Evolutionary conservation across 2,329 filamentous ascomycete genomes (phyloP).

Genomic region (Talaromyces sp.): DNA sequence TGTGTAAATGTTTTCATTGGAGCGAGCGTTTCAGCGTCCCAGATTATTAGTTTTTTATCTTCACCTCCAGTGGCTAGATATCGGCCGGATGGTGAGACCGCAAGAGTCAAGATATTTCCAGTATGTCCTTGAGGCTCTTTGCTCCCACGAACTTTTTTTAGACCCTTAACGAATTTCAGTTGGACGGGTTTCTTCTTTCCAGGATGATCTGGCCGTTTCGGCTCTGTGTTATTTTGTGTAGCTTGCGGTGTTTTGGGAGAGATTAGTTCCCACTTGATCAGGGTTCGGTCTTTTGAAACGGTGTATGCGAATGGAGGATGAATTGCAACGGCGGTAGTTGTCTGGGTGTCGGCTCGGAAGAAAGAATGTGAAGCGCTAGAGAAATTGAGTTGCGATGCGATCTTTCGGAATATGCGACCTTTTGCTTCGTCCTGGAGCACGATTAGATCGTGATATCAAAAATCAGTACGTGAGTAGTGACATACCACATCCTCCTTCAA

Average conservation of each 20-base stretch:
- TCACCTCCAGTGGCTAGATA: conserved; percentile 86
- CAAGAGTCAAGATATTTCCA: conserved; percentile 74
- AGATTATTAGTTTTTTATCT: conserved; percentile 81
- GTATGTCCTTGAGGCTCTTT: conserved; percentile 67
- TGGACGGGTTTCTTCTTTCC: conserved; percentile 45
- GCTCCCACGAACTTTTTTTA: conserved; percentile 40
- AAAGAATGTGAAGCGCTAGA: conserved; percentile 63
- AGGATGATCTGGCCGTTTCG: conserved; percentile 62
- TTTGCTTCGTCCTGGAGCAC: conserved; percentile 69
- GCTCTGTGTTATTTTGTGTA: conserved; percentile 50
- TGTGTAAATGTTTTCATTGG: conserved; percentile 83
- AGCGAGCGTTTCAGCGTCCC: conserved; percentile 75
- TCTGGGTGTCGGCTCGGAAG: conserved; percentile 73
- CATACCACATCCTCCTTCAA: conserved; percentile 79
- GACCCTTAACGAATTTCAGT: conserved; percentile 47
- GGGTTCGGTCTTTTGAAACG: conserved; percentile 74
- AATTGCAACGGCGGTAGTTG: conserved; percentile 75
- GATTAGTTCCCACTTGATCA: conserved; percentile 87
- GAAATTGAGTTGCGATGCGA: conserved; percentile 72
- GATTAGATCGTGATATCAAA: background rate
- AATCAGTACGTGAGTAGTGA: conserved; percentile 10
- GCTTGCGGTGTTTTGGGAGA: conserved; percentile 31
- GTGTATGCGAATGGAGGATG: conserved; percentile 82
- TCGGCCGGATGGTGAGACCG: conserved; percentile 82
- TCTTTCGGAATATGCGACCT: conserved; percentile 78